Base-by-base conservation (phyloP, 148 eudicot genomes). In the Linanthus parryae region DNA sequence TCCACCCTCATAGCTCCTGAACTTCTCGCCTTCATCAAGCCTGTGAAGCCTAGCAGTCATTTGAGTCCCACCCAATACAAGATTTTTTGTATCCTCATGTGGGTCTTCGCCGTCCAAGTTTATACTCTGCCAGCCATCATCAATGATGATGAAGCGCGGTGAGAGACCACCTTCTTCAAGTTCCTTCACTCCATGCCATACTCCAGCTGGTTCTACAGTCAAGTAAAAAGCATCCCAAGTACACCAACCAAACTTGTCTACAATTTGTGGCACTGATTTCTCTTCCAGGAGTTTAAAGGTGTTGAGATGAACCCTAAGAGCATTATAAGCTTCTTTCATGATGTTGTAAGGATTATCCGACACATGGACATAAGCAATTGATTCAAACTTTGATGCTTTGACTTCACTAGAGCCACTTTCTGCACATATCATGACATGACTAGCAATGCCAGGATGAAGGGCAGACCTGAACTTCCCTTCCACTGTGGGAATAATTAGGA, bases 161-260 rank as follows among this genome's bases (percentile, higher is more conserved):
- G 77, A 26, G 5, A 83, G 9, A 0, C 90, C 90, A 1, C 71
- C 78, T 7, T 73, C 45, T 0, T 54, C 8, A 24, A 83, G 73
- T 15, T 76, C 90, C 48, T 71, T 58, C 23, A 73, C 69, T 2
- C 89, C 89, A 7, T 65, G 63, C 76, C 76, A 78, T 7, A 82
- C 69, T 21, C 85, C 85, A 1, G 56, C 57, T 13, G 89, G 84
- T 19, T 82, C 85, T 0, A 82, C 85, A 1, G 75, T 48, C 21
- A 82, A 52, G 55, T 79, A 82, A 58, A 82, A 79, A 0, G 89
- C 76, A 68, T 82, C 85, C 89, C 89, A 82, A 38, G 89, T 82
- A 48, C 85, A 82, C 85, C 89, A 82, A 25, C 89, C 89, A 57
- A 82, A 82, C 27, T 63, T 82, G 16, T 79, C 67, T 51, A 70